phyloP scores from a whole-genome alignment of 371 early-diverging fungal genomes.

The Rhizopus stolonifer region DNA sequence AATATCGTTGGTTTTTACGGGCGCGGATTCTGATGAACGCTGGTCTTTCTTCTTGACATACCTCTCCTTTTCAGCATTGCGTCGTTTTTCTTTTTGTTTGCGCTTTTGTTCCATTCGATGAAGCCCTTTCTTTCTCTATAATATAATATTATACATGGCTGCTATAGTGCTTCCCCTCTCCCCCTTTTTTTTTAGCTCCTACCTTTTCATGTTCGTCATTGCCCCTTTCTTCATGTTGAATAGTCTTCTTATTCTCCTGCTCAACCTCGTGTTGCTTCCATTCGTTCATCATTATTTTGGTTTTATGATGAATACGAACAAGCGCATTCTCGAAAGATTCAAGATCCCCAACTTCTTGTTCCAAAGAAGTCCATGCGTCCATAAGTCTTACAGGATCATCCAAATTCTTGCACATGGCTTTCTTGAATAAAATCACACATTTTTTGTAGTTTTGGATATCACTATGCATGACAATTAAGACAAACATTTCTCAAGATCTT shows the following conservation, averaged over 20 bases:
- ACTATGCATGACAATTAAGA: constrained; percentile 1
- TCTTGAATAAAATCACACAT: constrained; percentile 42
- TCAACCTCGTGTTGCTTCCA: constrained; percentile 25
- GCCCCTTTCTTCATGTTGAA: constrained; percentile 1
- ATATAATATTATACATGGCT: no score
- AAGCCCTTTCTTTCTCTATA: constrained; percentile 30
- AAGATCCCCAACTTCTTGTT: constrained; percentile 48
- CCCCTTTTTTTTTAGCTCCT: constrained; percentile 3
- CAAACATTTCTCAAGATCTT: no score
- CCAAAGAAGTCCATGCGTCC: constrained; percentile 49
- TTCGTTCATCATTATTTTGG: constrained; percentile 23
- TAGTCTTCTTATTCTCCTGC: no score
- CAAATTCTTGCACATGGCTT: constrained; percentile 36
- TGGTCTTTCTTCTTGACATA: background rate
- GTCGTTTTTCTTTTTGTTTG: constrained; percentile 7
- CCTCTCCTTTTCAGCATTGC: background rate
- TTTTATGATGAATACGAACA: constrained; percentile 27
- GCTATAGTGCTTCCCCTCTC: no score
- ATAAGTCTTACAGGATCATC: constrained; percentile 55
- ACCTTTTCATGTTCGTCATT: background rate
- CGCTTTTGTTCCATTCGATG: constrained; percentile 27
- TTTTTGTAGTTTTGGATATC: constrained; percentile 24
- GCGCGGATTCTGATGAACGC: background rate
- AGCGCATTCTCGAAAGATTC: constrained; percentile 25
- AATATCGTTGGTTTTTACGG: no score